Base-by-base conservation (phyloP, 2,329 filamentous ascomycete species). In the Aspergillus proliferans region DNA sequence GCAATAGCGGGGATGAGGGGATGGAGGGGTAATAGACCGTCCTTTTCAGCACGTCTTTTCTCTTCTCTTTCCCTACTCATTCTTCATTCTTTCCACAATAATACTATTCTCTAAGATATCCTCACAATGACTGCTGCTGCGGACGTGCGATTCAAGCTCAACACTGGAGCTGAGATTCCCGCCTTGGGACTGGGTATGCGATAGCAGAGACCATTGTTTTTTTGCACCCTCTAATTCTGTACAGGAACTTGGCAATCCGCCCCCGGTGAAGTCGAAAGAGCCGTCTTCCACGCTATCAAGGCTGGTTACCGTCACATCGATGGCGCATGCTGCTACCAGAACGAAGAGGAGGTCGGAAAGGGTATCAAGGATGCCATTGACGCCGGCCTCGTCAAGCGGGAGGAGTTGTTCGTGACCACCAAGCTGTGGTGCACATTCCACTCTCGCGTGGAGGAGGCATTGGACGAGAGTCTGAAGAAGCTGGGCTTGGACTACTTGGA, bases 351-450 rank as follows among this genome's bases (percentile, higher is more conserved):
- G 68, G 88, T 94, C 14, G 89, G 89, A 54, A 74, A 84, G 64
- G 89, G 86, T 8, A 78, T 95, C 47, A 81, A 83, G 64, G 83
- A 87, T 48, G 38, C 38, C 6, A 18, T 40, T 18, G 38, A 15
- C 19, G 73, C 81, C 4, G 87, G 87, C 21, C 18, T 19, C 15
- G 74, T 87, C 59, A 86, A 85, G 77, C 81, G 88, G 52, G 81
- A 86, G 66, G 87, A 94, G 50, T 72, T 94, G 53, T 94, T 93
- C 71, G 81, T 94, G 51, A 87, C 88, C 47, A 88, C 84, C 61
- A 94, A 95, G 78, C 79, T 91, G 34, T 94, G 88, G 87, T 85
- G 83, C 62, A 88, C 86, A 45, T 91, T 87, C 73, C 84, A 86
- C 68, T 81, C 80, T 26, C 77, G 84, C 6, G 83, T 83, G 5